Evolutionary conservation across 1,284 basidiomycete species (phyloP).

Genomic region (Pisolithus thermaeus): DNA sequence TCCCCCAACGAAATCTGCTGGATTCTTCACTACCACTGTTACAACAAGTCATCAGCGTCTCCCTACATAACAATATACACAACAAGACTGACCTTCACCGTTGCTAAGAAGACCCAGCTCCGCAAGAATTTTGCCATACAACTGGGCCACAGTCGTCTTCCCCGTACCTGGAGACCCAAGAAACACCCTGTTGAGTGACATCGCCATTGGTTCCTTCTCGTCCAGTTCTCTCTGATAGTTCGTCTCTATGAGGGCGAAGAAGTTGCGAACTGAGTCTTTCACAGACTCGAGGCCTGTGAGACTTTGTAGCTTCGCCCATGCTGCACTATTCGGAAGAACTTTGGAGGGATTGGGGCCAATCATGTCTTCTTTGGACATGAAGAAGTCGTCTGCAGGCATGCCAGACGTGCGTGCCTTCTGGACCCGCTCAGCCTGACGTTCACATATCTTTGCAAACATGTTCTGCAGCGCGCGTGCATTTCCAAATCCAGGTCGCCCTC

Average conservation of each 20-base stretch:
- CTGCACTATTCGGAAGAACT: constrained; percentile 38
- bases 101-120: constrained; percentile 58
- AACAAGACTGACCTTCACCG: constrained; percentile 47
- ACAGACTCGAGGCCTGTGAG: constrained; percentile 52
- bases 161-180: constrained; percentile 62
- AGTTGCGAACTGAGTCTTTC: constrained; percentile 47
- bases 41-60: not conserved
- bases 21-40: constrained; percentile 59
- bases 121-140: constrained; percentile 56
- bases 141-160: constrained; percentile 60
- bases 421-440: constrained; percentile 49
- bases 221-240: constrained; percentile 57
- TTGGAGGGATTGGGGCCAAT: constrained; percentile 58
- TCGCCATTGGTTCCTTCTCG: constrained; percentile 45
- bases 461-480: constrained; percentile 58
- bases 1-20: constrained; percentile 55
- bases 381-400: constrained; percentile 39
- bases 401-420: constrained; percentile 36
- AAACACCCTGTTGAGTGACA: constrained; percentile 59
- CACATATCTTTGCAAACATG: constrained; percentile 38
- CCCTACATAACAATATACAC: not conserved
- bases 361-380: constrained; percentile 46
- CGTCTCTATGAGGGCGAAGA: constrained; percentile 40
- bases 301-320: constrained; percentile 47
- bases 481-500: constrained; percentile 53